Conservation (phyloP, 2,329 filamentous ascomycete species). For the Sporothrix curviconia region DNA sequence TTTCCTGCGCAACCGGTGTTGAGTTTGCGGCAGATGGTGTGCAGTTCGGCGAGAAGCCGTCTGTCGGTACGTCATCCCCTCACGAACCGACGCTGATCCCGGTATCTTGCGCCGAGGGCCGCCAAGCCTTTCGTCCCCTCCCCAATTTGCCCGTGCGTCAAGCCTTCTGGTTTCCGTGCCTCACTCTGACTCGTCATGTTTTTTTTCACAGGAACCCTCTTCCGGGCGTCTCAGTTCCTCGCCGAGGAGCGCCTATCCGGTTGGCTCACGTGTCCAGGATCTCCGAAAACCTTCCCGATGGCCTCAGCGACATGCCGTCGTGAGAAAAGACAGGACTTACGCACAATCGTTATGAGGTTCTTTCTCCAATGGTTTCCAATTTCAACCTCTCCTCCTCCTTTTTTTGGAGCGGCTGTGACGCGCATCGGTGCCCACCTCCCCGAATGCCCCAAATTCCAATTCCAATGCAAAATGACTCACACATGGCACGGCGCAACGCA, state of each 20-base stretch:
- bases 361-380: slow-evolving; percentile 24
- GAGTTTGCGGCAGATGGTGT: slow-evolving; percentile 98
- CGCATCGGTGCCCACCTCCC: not conserved
- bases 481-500: slow-evolving; percentile 22
- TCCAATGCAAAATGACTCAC: slow-evolving; percentile 10
- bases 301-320: slow-evolving; percentile 97
- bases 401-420: not conserved
- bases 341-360: slow-evolving; percentile 97
- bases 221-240: slow-evolving; percentile 95
- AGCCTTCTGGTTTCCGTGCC: not conserved
- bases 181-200: not conserved
- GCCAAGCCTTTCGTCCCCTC: not conserved
- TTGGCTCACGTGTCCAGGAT: slow-evolving; percentile 93
- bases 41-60: slow-evolving; percentile 92
- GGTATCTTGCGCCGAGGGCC: not conserved
- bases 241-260: slow-evolving; percentile 97
- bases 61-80: slow-evolving; percentile 57
- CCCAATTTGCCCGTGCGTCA: no score
- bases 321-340: slow-evolving; percentile 90
- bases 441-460: not conserved
- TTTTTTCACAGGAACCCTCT: slow-evolving; percentile 79
- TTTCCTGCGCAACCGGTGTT: slow-evolving; percentile 96
- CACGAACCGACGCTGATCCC: not conserved
- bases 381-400: slow-evolving; percentile 12
- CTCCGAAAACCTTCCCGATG: slow-evolving; percentile 86